Evolutionary conservation across 495 filamentous ascomycete species (phyloP).

Genomic region (Aspergillus wentii): DNA sequence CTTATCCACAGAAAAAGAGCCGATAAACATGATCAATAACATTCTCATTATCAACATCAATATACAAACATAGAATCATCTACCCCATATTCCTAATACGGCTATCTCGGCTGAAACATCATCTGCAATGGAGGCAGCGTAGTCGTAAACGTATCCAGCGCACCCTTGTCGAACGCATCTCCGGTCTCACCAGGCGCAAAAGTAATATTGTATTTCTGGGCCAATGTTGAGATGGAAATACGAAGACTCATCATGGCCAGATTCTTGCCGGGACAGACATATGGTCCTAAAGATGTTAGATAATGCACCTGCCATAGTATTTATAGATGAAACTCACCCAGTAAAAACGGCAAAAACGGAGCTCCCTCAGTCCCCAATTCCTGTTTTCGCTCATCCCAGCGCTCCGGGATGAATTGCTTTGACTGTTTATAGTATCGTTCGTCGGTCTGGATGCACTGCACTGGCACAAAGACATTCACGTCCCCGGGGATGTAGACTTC

Average conservation of each 20-base stretch:
- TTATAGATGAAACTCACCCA: slow-evolving; percentile 23
- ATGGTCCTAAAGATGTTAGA: slow-evolving; percentile 15
- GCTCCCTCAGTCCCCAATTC: slow-evolving; percentile 40
- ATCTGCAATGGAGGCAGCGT: slow-evolving; percentile 8
- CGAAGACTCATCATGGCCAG: slow-evolving; percentile 19
- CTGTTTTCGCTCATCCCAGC: slow-evolving; percentile 40
- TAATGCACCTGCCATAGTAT: neutral
- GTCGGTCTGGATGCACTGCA: slow-evolving; percentile 29
- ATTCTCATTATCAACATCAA: too few species aligned
- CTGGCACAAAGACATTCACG: slow-evolving; percentile 28
- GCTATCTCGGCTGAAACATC: slow-evolving; percentile 2
- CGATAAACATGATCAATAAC: too few species aligned
- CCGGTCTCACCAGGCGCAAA: slow-evolving; percentile 18
- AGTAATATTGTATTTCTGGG: slow-evolving; percentile 11
- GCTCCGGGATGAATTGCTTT: slow-evolving; percentile 48
- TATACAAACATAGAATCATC: too few species aligned
- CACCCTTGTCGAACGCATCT: slow-evolving; percentile 7
- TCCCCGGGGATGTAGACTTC: slow-evolving; percentile 40
- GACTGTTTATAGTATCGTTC: slow-evolving; percentile 26
- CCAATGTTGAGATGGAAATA: slow-evolving; percentile 11
- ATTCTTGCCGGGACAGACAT: slow-evolving; percentile 21
- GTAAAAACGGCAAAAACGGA: slow-evolving; percentile 47
- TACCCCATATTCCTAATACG: too few species aligned
- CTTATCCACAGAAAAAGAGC: too few species aligned
- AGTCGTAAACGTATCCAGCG: slow-evolving; percentile 11